phyloP scores from a whole-genome alignment of 441 rosid species.

The Macaranga tanarius region DNA sequence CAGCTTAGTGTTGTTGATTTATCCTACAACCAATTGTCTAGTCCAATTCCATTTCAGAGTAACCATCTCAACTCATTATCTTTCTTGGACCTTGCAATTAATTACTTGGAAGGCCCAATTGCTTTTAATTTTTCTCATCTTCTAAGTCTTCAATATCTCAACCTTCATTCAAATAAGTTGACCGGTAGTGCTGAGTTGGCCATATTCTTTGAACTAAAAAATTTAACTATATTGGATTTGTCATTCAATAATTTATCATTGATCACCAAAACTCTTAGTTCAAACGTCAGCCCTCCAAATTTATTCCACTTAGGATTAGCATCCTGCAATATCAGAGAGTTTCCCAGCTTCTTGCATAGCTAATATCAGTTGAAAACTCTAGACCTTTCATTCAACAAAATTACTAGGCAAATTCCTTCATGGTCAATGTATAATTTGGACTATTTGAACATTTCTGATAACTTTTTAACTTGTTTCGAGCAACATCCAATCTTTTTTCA shows the following conservation, averaged over 20 bases:
- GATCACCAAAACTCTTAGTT: background rate
- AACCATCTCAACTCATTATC: background rate
- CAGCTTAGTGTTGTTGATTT: background rate
- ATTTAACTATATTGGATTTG: background rate
- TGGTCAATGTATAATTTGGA: conserved; percentile 14
- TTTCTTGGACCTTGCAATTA: background rate
- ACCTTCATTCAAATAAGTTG: no score
- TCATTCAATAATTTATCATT: background rate
- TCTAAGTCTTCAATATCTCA: no score
- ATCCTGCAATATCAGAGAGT: conserved; percentile 20
- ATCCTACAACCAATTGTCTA: background rate
- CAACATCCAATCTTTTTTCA: background rate
- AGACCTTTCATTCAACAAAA: conserved; percentile 14
- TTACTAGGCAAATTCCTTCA: conserved; percentile 16
- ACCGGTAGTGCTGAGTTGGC: no score
- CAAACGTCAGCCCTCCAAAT: background rate
- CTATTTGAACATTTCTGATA: background rate
- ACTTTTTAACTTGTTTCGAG: conserved; percentile 16
- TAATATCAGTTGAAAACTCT: background rate
- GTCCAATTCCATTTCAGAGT: background rate
- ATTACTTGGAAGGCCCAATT: background rate
- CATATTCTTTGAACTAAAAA: background rate
- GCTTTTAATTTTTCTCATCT: no score
- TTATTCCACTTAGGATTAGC: conserved; percentile 3
- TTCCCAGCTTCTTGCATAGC: conserved; percentile 18